Percentiles rank a stretch among this genome's conserved stretches.
Evolutionary conservation across 2,329 filamentous ascomycete genomes (phyloP).

Genomic region (Grosmannia clavigera): DNA sequence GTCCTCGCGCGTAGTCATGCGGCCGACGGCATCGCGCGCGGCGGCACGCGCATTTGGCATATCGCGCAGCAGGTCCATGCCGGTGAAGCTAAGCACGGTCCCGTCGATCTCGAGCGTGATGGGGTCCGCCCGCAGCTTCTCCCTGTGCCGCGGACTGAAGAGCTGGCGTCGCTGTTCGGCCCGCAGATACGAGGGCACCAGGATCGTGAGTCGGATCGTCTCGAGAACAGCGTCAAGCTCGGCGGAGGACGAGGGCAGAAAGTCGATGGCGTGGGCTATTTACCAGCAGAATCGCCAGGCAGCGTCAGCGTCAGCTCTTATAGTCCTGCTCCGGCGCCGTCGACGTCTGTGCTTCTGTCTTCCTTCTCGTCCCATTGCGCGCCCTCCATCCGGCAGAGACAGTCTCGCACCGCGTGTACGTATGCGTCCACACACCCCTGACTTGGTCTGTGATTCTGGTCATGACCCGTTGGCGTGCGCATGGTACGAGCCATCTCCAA

Average conservation of each 20-base stretch:
- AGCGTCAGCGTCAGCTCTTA: neutral
- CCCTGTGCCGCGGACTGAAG: conserved; percentile 31
- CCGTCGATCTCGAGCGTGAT: conserved; percentile 47
- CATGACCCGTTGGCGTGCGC: neutral
- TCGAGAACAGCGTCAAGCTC: conserved; percentile 41
- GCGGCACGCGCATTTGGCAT: conserved; percentile 29
- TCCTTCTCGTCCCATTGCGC: neutral
- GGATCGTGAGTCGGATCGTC: conserved; percentile 43
- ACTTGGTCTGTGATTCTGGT: neutral
- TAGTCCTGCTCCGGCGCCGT: neutral
- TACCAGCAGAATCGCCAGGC: neutral
- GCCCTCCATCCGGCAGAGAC: neutral
- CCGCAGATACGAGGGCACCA: conserved; percentile 49
- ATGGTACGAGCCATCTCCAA: neutral
- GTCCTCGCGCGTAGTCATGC: conserved; percentile 37
- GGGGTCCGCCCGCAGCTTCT: conserved; percentile 39
- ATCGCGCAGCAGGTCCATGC: conserved; percentile 29
- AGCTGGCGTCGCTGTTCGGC: conserved; percentile 39
- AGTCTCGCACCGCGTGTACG: neutral
- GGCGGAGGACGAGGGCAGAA: conserved; percentile 36
- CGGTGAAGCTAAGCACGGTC: conserved; percentile 38
- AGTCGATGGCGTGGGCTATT: conserved; percentile 26
- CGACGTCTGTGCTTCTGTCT: neutral
- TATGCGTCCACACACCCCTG: neutral
- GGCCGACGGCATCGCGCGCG: conserved; percentile 24